Evolutionary conservation across 768 basidiomycete genomes (phyloP).

Genomic region (Suillus tomentosus): DNA sequence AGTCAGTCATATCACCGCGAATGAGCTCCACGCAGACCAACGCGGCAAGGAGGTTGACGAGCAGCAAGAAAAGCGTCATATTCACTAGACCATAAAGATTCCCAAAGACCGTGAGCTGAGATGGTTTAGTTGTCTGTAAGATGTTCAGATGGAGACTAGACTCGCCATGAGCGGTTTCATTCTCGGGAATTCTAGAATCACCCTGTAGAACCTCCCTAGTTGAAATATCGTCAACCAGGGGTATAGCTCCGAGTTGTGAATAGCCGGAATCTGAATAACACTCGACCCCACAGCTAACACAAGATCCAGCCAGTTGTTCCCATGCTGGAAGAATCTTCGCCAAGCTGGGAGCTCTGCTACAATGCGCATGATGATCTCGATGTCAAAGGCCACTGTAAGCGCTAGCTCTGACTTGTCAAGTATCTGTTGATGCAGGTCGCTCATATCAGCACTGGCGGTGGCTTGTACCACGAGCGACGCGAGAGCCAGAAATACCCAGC

Average conservation of each 20-base stretch:
- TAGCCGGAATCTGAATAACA: conserved; percentile 82
- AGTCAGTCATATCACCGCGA: conserved; percentile 71
- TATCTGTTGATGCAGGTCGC: conserved; percentile 44
- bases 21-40: conserved; percentile 83
- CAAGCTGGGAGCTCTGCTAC: conserved; percentile 77
- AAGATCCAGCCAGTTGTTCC: conserved; percentile 73
- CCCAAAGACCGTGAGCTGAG: conserved; percentile 83
- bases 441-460: conserved; percentile 56
- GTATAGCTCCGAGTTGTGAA: conserved; percentile 65
- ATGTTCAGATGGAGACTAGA: conserved; percentile 1
- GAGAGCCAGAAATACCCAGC: conserved; percentile 78
- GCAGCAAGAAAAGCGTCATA: conserved; percentile 87
- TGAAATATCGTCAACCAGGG: conserved; percentile 92
- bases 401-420: conserved; percentile 70
- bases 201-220: conserved; percentile 85
- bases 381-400: conserved; percentile 82
- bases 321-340: conserved; percentile 67
- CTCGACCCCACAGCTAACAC: conserved; percentile 72
- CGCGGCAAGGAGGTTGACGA: conserved; percentile 86
- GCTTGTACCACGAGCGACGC: conserved; percentile 74
- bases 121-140: conserved; percentile 8
- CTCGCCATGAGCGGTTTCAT: conserved; percentile 85
- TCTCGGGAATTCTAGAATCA: conserved; percentile 85
- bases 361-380: conserved; percentile 83
- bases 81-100: conserved; percentile 90